phyloP scores from a whole-genome alignment of 352 stramenopile species.

The Globisporangium perplexum region DNA sequence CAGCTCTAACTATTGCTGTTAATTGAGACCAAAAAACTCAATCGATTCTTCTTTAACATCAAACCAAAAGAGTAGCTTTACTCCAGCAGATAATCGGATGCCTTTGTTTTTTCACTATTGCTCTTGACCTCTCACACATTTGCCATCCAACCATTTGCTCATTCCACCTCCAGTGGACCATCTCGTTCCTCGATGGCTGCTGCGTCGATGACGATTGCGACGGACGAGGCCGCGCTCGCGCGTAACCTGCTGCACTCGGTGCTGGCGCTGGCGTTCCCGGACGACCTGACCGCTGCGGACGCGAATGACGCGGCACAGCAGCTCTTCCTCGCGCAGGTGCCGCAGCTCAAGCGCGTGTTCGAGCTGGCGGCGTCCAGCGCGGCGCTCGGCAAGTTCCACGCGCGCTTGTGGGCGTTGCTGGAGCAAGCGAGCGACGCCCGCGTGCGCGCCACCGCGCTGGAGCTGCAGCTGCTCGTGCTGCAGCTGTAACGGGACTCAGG shows the following conservation, averaged over 20 bases:
- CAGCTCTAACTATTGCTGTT: no score
- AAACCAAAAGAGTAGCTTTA: no score
- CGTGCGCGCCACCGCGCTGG: slow-evolving; percentile 44
- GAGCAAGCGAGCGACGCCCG: slow-evolving; percentile 25
- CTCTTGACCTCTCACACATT: no score
- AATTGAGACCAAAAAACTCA: no score
- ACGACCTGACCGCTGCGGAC: slow-evolving; percentile 27
- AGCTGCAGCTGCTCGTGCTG: slow-evolving; percentile 50
- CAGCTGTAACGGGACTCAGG: no score
- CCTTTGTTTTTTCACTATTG: no score
- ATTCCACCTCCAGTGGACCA: no score
- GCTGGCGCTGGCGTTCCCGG: slow-evolving; percentile 62
- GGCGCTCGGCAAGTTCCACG: slow-evolving; percentile 70
- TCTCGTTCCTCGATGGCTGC: no score
- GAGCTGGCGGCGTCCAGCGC: slow-evolving; percentile 65
- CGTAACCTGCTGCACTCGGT: slow-evolving; percentile 80
- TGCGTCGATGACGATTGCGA: no score
- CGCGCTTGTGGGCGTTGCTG: slow-evolving; percentile 51
- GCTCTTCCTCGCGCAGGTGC: slow-evolving; percentile 44
- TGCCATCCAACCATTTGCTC: no score
- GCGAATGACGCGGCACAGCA: slow-evolving; percentile 24
- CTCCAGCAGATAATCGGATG: no score
- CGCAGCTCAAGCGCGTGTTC: slow-evolving; percentile 50
- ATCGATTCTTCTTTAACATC: no score
- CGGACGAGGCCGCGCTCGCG: slow-evolving; percentile 36